Base-by-base conservation (phyloP, 2,329 filamentous ascomycete species). In the Fusarium sp. region DNA sequence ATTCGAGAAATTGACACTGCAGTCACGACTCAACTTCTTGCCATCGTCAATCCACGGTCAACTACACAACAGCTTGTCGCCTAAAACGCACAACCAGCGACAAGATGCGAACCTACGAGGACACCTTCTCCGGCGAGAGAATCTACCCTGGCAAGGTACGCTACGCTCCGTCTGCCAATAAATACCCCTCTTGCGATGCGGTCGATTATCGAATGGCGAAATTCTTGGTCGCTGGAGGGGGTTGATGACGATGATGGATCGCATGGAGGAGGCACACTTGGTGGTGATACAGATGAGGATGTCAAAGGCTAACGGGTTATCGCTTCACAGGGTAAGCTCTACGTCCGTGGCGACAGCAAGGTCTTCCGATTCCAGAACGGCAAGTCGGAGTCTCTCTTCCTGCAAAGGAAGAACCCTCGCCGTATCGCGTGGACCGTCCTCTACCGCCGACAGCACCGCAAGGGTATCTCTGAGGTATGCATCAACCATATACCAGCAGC, bases 291-390 rank as follows among this genome's bases (percentile, higher is more conserved):
- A 34, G 11, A 53, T 52, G 15, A 59, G 59, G 41, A 57, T 24
- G 62, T 54, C 24, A 62, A 63, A 61, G 61, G 68, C 74, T 77
- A 73, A 77, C 70, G 41, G 57, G 26, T 60, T 46, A 62, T 67
- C 56, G 48, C 36, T 57, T 67, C 61, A 78, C 80, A 98, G 95
- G 95, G 95, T 87, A 98, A 98, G 88, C 91, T 99, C 86, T 99
- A 94, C 87, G 86, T 99, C 88, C 93, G 95, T 83, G 93, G 94
- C 80, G 95, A 99, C 88, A 96, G 91, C 93, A 99, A 98, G 88
- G 89, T 98, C 88, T 99, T 99, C 91, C 93, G 95, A 80, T 99
- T 99, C 91, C 93, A 97, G 85, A 97, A 96, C 85, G 93, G 95
- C 87, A 99, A 99, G 87, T 94, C 92, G 84, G 95, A 99, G 86